Base-by-base conservation (phyloP, 1,284 basidiomycete species). In the Apiotrichum laibachii region DNA sequence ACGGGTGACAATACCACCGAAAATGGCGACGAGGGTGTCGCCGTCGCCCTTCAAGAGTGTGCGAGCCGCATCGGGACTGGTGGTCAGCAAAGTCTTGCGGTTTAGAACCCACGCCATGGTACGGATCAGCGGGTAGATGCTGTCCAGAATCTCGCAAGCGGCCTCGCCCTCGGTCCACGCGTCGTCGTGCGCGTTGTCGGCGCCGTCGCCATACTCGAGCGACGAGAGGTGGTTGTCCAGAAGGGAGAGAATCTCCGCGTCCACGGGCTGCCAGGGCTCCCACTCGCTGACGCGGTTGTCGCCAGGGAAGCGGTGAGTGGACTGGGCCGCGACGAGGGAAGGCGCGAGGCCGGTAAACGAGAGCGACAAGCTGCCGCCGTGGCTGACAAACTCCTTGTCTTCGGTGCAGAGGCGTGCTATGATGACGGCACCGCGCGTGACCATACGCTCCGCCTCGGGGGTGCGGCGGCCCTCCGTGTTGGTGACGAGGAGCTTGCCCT, bases 141-240 rank as follows among this genome's bases (percentile, higher is more conserved):
- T 70, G 37, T 68, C 60, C 13, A 75, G 60, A 1, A 76, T 58
- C n/a, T 72, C 69, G 46, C 70, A 68, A 13, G 67, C 68, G 2
- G 73, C 66, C 46, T 72, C 66, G 11, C 72, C 73, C 52, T 76
- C 71, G 3, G 63, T 69, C 75, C 73, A 77, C 7, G 69, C 69
- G 56, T 76, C 73, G 46, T 59, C 63, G 9, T 35, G 50, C 3
- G 47, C 19, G 15, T 47, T 56, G 13, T 69, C 61, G 12, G 57
- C 57, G 18, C 55, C 60, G 15, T 39, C 47, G 12, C 61, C 56
- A 13, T 51, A 53, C 39, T 70, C 67, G 15, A 76, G 55, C 1
- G 62, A 33, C 22, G 59, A 53, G 19, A 77, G 61, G 57, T 76
- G 70, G 42, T 68, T 69, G 35, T 74, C 72, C 10, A 78, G 61